Evolutionary conservation across 164 flowering plant genomes (phyloP), one percentile per base, ranked within the genome.

Genomic region (Aristolochia contorta): DNA sequence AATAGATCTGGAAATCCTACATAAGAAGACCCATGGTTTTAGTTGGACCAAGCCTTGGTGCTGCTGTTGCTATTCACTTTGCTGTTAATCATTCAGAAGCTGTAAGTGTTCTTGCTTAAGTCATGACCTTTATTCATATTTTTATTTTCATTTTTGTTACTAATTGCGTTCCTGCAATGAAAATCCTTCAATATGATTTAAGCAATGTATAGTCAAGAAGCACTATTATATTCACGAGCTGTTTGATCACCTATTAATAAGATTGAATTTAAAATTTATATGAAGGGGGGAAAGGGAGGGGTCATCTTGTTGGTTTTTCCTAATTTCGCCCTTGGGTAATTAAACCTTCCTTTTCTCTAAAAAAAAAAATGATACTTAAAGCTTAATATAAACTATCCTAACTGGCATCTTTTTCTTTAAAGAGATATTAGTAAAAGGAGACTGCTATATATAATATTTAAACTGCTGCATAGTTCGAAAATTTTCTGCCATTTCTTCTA

Each of bases 31-130:
- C 99, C 6, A 78, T 90, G 88, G 63, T 77, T 37, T 67, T 93
- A 72, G 87, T 93, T 67, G 99, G 99, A 62, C 95, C 99, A 63
- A 93, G 99, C 69, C 96, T 93, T 63, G 99, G 97, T 69, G 91
- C 96, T 67, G 43, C 99, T 30, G 87, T 86, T 74, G 96, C 99
- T 62, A 80, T 93, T 66, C 96, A 93, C 69, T 86, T 93, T 76
- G 86, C 90, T 13, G 77, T 76, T 58, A 80, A 75, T 55, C 73
- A 88, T 74, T 80, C 92, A 16, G 92, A 88, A 66, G 12, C 43
- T 37, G 43, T 37, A 74, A 79, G 96, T 71, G 59, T 58, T 48
- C 32, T 37, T 37, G 9, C 12, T 10, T 6, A 10, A 37, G 10
- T 37, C 43, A 37, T 7, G 53, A 49, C 7, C 15, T 19, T 27